Conservation (phyloP, 805 yeast species). For the Starmerella lactis-condensi region DNA sequence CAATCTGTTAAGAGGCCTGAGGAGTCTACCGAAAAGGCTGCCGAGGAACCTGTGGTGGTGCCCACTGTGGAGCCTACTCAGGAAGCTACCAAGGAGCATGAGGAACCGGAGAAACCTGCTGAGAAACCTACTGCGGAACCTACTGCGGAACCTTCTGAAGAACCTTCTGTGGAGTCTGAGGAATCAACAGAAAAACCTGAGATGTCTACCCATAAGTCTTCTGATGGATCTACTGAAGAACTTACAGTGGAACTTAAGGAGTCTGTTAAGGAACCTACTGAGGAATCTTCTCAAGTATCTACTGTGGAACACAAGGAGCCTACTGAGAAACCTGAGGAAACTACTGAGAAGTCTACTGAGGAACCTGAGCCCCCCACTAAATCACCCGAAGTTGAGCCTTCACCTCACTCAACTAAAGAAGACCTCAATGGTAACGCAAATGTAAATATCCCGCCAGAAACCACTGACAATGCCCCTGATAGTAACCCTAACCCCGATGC, state of each 20-base stretch:
- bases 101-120: constrained; percentile 2
- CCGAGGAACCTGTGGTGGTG: constrained; percentile 14
- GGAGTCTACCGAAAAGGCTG: constrained; percentile 6
- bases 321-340: constrained; percentile 1
- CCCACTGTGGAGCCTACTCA: constrained; percentile 12
- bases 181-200: neutral
- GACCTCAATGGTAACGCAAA: neutral
- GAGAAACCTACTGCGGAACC: neutral
- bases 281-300: neutral
- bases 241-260: neutral
- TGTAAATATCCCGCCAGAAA: neutral
- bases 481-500: no score
- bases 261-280: constrained; percentile 1
- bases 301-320: neutral
- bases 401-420: no score
- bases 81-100: constrained; percentile 7
- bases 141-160: neutral
- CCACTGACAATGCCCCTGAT: no score
- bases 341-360: neutral
- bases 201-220: constrained; percentile 1
- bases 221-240: constrained; percentile 2
- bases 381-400: neutral
- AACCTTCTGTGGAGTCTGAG: neutral
- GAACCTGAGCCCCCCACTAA: neutral
- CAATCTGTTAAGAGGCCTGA: constrained; percentile 18